A percentile compares a stretch with the other conserved stretches of the same genome.
These are phyloP conservation scores for Cercospora sp. DNA, from an alignment of 2,329 filamentous ascomycete genomes.

Conservation along the genomic window DNA sequence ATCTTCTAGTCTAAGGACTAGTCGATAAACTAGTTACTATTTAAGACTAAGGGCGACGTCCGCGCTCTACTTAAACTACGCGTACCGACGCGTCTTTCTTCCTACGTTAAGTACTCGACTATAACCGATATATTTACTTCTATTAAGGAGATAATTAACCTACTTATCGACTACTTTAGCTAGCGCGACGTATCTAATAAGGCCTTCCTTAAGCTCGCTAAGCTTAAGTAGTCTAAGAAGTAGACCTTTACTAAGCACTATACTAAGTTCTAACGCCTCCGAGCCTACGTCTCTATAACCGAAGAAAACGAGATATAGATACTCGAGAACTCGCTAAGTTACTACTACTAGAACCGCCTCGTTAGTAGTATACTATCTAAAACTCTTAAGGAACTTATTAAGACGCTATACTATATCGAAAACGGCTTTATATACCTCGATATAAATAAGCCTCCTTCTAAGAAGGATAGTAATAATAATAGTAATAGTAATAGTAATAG, in stretches of 20 bases:
- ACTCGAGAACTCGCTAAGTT: background rate
- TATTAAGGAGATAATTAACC: too few species aligned
- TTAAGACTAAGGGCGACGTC: too few species aligned
- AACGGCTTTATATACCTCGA: background rate
- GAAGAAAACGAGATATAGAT: background rate
- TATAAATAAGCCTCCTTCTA: background rate
- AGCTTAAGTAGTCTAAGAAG: background rate
- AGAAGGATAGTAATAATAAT: too few species aligned
- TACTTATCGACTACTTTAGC: background rate
- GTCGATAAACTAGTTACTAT: too few species aligned
- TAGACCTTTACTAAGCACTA: background rate
- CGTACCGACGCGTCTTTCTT: too few species aligned
- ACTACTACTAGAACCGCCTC: background rate
- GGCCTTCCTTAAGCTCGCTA: background rate
- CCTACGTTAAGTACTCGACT: too few species aligned
- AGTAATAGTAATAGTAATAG: too few species aligned
- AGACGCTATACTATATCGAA: background rate
- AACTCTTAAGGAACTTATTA: background rate
- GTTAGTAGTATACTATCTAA: background rate
- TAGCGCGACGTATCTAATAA: background rate
- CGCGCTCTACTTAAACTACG: too few species aligned
- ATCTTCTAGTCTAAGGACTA: too few species aligned
- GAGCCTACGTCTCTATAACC: background rate
- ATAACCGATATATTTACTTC: too few species aligned
- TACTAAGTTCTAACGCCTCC: background rate